phyloP scores from a whole-genome alignment of 1,284 basidiomycete species.

The Erythrobasidium hasegawianum region DNA sequence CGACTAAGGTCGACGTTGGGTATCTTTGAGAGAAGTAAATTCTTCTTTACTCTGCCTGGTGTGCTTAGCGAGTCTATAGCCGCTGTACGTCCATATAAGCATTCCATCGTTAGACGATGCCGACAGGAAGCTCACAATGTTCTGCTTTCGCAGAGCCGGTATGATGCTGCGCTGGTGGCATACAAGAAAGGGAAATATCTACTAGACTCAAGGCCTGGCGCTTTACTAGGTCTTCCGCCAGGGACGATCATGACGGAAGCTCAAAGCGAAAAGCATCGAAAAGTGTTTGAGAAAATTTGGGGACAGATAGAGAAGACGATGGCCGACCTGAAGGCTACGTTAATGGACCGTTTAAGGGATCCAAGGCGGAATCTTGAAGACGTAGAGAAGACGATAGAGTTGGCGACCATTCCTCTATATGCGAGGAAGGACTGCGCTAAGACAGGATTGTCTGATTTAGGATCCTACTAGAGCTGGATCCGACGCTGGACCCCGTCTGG shows the following conservation, averaged over 20 bases:
- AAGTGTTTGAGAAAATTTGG: constrained; percentile 97
- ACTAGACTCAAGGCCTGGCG: constrained; percentile 77
- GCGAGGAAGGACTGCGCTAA: too few relatives aligned
- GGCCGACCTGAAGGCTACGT: constrained; percentile 76
- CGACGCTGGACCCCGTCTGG: constrained; percentile 82
- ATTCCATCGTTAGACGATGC: too few relatives aligned
- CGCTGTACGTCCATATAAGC: constrained; percentile 58
- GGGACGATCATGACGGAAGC: constrained; percentile 52
- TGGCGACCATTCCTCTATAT: constrained; percentile 48
- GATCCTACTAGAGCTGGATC: constrained; percentile 76
- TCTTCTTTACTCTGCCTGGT: constrained; percentile 96
- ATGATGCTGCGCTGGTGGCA: constrained; percentile 87
- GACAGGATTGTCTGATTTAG: too few relatives aligned
- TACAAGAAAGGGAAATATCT: constrained; percentile 97
- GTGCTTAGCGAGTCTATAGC: constrained; percentile 86
- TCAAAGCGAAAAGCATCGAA: constrained; percentile 69
- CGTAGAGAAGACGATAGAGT: constrained; percentile 97
- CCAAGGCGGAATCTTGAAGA: constrained; percentile 77
- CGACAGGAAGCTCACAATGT: too few relatives aligned
- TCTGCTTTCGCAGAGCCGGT: constrained; percentile 66
- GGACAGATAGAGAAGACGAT: constrained; percentile 89
- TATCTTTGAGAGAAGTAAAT: constrained; percentile 94
- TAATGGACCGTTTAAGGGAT: constrained; percentile 76
- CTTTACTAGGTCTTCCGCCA: constrained; percentile 61
- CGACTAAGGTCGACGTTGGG: constrained; percentile 87